Conservation (phyloP, 306 rosid species). For the Ochetophila trinervis region DNA sequence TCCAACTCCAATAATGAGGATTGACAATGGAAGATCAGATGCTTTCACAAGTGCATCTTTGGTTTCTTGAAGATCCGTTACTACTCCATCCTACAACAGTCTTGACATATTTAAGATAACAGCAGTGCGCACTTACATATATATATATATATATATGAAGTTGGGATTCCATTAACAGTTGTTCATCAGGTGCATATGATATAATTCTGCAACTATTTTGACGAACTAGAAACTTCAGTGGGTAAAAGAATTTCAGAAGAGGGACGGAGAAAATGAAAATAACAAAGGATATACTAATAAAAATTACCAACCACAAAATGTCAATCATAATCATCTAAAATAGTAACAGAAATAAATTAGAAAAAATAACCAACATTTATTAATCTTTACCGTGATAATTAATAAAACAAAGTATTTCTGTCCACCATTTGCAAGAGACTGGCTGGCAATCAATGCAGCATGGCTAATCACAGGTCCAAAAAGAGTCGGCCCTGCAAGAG, state of each 20-base stretch:
- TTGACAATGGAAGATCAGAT: conserved; percentile 90
- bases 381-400: conserved; percentile 81
- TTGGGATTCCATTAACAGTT: no score
- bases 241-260: not conserved
- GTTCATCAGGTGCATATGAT: not conserved
- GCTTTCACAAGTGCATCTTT: conserved; percentile 95
- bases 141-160: no score
- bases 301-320: not conserved
- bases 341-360: not conserved
- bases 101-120: conserved; percentile 29
- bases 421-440: conserved; percentile 72
- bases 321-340: not conserved
- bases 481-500: conserved; percentile 99
- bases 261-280: not conserved
- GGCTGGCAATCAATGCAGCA: conserved; percentile 94
- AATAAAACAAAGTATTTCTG: conserved; percentile 85
- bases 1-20: conserved; percentile 97
- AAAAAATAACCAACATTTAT: not conserved
- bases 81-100: conserved; percentile 88
- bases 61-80: conserved; percentile 99
- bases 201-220: not conserved
- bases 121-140: conserved; percentile 7
- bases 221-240: not conserved
- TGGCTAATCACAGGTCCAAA: conserved; percentile 91
- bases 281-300: not conserved